These are phyloP conservation scores for Rosa lucieae DNA, from an alignment of 306 rosid species.

Conservation along the genomic window DNA sequence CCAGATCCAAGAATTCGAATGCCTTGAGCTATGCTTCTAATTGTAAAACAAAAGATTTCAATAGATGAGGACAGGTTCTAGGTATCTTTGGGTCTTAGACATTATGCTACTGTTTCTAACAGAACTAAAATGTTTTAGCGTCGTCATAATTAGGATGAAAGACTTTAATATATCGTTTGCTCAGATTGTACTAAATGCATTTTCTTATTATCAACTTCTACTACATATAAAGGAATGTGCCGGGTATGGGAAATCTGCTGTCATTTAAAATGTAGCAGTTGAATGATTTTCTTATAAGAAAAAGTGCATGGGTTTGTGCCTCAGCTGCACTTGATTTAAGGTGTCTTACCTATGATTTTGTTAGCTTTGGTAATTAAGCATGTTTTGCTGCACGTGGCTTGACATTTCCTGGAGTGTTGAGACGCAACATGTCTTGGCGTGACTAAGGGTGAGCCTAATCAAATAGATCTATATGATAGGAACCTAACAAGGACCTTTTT, in stretches of 20 bases:
- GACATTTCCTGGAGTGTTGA: background rate
- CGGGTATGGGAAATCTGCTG: background rate
- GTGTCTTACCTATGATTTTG: background rate
- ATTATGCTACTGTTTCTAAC: background rate
- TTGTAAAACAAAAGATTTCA: background rate
- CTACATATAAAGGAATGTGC: background rate
- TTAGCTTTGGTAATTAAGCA: background rate
- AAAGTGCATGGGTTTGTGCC: background rate
- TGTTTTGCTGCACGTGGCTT: background rate
- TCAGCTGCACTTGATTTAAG: background rate
- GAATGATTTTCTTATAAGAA: background rate
- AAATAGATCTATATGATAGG: background rate
- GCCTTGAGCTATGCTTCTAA: background rate
- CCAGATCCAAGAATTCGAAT: background rate
- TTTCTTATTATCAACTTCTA: background rate
- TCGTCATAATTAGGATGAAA: no score
- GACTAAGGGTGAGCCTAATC: background rate
- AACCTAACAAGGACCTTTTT: background rate
- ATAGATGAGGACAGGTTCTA: background rate
- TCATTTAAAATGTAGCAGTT: background rate
- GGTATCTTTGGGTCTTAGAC: background rate
- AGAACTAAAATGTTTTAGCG: background rate
- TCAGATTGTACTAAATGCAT: background rate
- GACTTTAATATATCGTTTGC: background rate
- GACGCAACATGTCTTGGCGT: background rate